phyloP scores from a whole-genome alignment of 495 filamentous ascomycete genomes.

The Penicillium goetzii region DNA sequence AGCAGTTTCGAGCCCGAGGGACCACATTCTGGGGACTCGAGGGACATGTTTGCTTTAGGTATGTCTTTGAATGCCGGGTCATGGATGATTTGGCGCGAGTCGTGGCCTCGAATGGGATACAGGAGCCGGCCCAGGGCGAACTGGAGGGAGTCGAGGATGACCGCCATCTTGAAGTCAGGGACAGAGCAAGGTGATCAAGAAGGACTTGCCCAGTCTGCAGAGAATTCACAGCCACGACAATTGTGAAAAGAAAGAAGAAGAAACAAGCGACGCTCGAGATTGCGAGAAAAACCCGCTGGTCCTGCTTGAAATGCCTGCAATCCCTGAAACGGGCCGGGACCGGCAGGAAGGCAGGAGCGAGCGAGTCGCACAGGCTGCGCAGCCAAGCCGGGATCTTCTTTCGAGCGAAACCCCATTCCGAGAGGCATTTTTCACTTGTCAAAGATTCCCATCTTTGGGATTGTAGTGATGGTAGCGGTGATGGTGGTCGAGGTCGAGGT shows the following conservation, averaged over 20 bases:
- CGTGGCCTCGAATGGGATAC: conserved; percentile 36
- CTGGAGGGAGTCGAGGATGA: conserved; percentile 29
- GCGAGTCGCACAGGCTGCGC: not conserved
- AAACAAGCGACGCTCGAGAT: conserved; percentile 1
- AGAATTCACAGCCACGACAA: not conserved
- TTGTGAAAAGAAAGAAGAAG: not conserved
- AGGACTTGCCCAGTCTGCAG: not conserved
- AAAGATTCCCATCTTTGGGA: not conserved
- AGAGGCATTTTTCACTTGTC: not conserved
- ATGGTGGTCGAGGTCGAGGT: not conserved
- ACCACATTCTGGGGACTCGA: conserved; percentile 47
- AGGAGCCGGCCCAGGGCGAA: conserved; percentile 28
- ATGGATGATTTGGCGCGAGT: conserved; percentile 32
- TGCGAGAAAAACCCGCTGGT: not conserved
- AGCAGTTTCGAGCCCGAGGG: conserved; percentile 40
- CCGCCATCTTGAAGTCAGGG: conserved; percentile 14
- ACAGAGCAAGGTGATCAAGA: not conserved
- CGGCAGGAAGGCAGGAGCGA: too few species aligned
- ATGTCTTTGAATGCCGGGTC: conserved; percentile 33
- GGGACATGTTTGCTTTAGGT: conserved; percentile 44
- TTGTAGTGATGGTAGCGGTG: not conserved
- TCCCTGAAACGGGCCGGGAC: conserved; percentile 32
- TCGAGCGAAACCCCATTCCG: not conserved
- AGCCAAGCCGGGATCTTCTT: not conserved
- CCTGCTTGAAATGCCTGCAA: conserved; percentile 7